Percentiles rank a stretch among this genome's conserved stretches.
These are phyloP conservation scores for Nemania abortiva DNA, from an alignment of 2,329 filamentous ascomycete genomes.

Conservation along the genomic window DNA sequence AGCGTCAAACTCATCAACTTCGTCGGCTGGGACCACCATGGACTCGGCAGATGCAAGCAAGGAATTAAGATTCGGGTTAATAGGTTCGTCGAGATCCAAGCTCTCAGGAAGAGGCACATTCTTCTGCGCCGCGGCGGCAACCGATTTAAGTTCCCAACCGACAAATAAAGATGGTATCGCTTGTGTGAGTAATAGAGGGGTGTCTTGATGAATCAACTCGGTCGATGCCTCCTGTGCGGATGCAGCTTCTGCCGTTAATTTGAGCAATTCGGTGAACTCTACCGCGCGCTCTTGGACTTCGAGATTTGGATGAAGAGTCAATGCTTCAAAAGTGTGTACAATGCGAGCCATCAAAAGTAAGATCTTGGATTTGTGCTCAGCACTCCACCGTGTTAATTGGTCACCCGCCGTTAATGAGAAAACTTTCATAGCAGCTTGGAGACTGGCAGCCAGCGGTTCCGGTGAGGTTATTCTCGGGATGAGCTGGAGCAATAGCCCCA, in stretches of 20 bases:
- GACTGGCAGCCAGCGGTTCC: conserved; percentile 78
- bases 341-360: conserved; percentile 84
- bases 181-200: conserved; percentile 87
- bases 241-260: conserved; percentile 85
- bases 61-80: conserved; percentile 78
- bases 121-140: conserved; percentile 82
- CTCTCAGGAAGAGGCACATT: conserved; percentile 85
- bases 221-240: conserved; percentile 72
- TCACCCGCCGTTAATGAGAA: conserved; percentile 79
- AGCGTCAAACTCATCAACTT: conserved; percentile 74
- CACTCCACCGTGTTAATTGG: conserved; percentile 75
- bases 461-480: conserved; percentile 68
- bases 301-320: conserved; percentile 84
- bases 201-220: conserved; percentile 68
- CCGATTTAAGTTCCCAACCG: conserved; percentile 91
- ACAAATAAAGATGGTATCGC: conserved; percentile 89
- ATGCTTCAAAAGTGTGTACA: conserved; percentile 81
- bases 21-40: conserved; percentile 61
- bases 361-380: conserved; percentile 78
- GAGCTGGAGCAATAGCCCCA: conserved; percentile 80
- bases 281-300: conserved; percentile 96
- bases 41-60: conserved; percentile 73
- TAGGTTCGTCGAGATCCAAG: conserved; percentile 83
- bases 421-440: conserved; percentile 89
- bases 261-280: conserved; percentile 90